A percentile compares a stretch with the other conserved stretches of the same genome.
phyloP scores from a whole-genome alignment of 345 rosid genomes.

The Combretum micranthum region DNA sequence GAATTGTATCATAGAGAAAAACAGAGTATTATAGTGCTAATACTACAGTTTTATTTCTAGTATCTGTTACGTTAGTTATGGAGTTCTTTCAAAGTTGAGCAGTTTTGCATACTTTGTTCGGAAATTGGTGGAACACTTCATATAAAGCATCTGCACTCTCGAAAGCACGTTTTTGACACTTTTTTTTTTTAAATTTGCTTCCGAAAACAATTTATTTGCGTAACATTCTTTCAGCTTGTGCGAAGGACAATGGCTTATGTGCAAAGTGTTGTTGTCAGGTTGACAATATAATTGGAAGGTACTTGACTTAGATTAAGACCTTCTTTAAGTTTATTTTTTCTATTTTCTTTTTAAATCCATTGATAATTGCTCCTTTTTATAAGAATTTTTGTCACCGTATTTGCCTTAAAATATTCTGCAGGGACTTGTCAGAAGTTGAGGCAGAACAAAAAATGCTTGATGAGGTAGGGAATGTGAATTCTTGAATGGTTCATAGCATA shows the following conservation, averaged over 20 bases:
- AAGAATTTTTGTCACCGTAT: neutral
- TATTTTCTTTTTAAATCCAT: neutral
- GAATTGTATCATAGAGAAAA: no score
- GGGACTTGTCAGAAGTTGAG: conserved; percentile 70
- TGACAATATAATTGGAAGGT: conserved; percentile 66
- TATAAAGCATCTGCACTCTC: no score
- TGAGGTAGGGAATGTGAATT: conserved; percentile 33
- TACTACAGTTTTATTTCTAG: no score
- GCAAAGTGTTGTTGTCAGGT: conserved; percentile 74
- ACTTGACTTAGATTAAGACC: neutral
- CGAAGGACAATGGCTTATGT: conserved; percentile 84
- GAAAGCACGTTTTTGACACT: no score
- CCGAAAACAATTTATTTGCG: neutral
- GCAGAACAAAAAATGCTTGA: conserved; percentile 82
- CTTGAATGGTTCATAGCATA: neutral
- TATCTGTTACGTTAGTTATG: no score
- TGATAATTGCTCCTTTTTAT: neutral
- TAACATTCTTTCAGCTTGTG: conserved; percentile 54
- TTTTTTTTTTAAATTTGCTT: conserved; percentile 1
- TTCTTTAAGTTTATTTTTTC: neutral
- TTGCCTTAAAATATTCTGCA: conserved; percentile 12
- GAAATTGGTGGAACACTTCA: no score
- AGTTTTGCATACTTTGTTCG: no score
- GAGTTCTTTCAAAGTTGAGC: neutral
- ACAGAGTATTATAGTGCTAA: no score